Base-by-base conservation (phyloP, 306 rosid species). In the Cyclanthera cordifolia region DNA sequence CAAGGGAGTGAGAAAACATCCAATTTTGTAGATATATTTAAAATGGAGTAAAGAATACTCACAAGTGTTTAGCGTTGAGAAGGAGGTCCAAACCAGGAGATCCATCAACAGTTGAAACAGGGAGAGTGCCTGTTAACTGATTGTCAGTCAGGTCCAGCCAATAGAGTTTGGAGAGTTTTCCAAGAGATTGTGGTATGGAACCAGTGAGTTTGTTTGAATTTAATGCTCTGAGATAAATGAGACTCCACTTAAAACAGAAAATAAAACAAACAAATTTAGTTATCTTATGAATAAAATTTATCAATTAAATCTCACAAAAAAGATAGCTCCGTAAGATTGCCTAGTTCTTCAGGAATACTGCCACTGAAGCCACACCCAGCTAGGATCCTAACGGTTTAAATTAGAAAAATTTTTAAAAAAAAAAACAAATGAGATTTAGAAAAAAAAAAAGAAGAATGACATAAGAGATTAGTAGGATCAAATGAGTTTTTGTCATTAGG, bases 111-210 rank as follows among this genome's bases (percentile, higher is more conserved):
- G 74, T 76, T 54, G 98, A 93, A 72, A 93, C 80, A 19, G 98
- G 98, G 51, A 93, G 53, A 41, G 82, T 23, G 52, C 98, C 96
- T 4, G 77, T 80, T 12, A 93, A 65, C 67, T 83, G 87, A 79
- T 93, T 93, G 34, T 84, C 95, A 30, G 96, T 90, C 66, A 93
- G 76, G 76, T 93, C 99, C 66, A 93, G 56, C 99, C 99, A 93
- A 70, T 83, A 86, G 30, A 93, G 82, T 46, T 93, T 84, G 82
- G 96, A 84, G 78, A 93, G 95, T 11, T 84, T 87, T 4, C 98
- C 98, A 79, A 93, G 67, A 55, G 99, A 80, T 54, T 94, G 72
- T 54, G 99, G 99, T 77, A 93, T 85, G 15, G 68, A 64, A 41
- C 95, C 96, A 13, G 95, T 82, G 73, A 93, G 81, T 61, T 85